A percentile compares a stretch with the other conserved stretches of the same genome.
phyloP scores from a whole-genome alignment of 1,139 yeast genomes.

The Hansenula anomala region DNA sequence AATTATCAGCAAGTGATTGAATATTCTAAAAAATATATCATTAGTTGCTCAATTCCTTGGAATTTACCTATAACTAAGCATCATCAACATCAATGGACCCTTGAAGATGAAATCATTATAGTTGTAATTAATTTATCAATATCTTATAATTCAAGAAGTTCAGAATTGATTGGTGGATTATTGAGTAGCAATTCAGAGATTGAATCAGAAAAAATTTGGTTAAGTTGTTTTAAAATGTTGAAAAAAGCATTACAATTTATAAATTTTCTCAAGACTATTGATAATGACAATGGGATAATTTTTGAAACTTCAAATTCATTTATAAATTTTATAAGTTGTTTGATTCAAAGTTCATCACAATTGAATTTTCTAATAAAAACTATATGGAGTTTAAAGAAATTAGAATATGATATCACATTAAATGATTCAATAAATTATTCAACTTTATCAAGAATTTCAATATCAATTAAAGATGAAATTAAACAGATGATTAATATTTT shows the following conservation, averaged over 20 bases:
- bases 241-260: slow-evolving; percentile 15
- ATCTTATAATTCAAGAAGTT: slow-evolving; percentile 10
- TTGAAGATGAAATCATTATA: slow-evolving; percentile 7
- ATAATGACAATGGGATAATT: neutral
- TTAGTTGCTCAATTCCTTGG: slow-evolving; percentile 9
- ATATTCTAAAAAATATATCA: neutral
- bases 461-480: slow-evolving; percentile 13
- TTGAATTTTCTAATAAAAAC: slow-evolving; percentile 16
- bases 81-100: slow-evolving; percentile 5
- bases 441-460: slow-evolving; percentile 16
- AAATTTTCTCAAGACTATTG: slow-evolving; percentile 7
- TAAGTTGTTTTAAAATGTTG: slow-evolving; percentile 14
- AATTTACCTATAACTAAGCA: slow-evolving; percentile 4
- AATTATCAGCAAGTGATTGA: slow-evolving; percentile 2
- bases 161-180: slow-evolving; percentile 9
- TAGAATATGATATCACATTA: slow-evolving; percentile 10
- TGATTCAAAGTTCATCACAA: slow-evolving; percentile 10
- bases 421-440: slow-evolving; percentile 16
- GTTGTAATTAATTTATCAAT: slow-evolving; percentile 7
- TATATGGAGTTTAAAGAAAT: slow-evolving; percentile 10
- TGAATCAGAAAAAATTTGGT: slow-evolving; percentile 11
- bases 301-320: slow-evolving; percentile 8
- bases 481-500: slow-evolving; percentile 1
- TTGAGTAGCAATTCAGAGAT: neutral
- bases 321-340: slow-evolving; percentile 4